Evolutionary conservation across 2,329 filamentous ascomycete genomes (phyloP), one percentile per base, ranked within the genome.

Genomic region (Sarocladium strictum): DNA sequence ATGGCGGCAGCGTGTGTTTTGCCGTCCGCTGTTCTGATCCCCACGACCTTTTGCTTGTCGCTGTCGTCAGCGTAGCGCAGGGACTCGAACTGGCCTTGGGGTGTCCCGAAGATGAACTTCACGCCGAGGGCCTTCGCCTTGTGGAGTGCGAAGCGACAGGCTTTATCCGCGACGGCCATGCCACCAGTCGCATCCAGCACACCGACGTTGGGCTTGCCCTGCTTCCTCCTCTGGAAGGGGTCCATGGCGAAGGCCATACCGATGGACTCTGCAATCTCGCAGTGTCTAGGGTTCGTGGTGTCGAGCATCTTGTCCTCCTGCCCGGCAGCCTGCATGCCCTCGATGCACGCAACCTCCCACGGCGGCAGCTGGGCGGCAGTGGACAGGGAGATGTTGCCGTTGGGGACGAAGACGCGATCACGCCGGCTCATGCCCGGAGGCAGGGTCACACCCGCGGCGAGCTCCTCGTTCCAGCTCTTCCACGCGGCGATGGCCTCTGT

Each of bases 141-240:
- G 60, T 77, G 66, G 1, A 77, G 66, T 0, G 72, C 75, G 53
- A 71, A 73, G 0, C 64, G 64, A 54, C 76, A 79, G 0, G 74
- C 73, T 54, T 74, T 76, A 54, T 76, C 72, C 0, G 76, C 76
- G 15, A 69, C 59, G 2, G 69, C 69, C 24, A 74, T 68, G 3
- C 77, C 77, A 14, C 73, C 76, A 0, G 68, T 73, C 1, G 68
- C 71, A 53, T 80, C 77, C 0, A 79, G 63, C 1, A 77, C 67
- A 0, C 72, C 76, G 3, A 67, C 56, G 26, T 65, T 60, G 19
- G 62, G 58, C 56, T 60, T 54, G 15, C 11, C 47, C 14, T 29
- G 47, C n/a, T 23, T 9, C 19, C 10, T 14, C 17, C 47, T 51
- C 47, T 61, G 45, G 56, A 78, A 74, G 0, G 74, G 67, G 56